Evolutionary conservation across 176 grass and related monocot species (phyloP), one percentile per base, ranked within the genome.

Genomic region (Cymbopogon citratus): DNA sequence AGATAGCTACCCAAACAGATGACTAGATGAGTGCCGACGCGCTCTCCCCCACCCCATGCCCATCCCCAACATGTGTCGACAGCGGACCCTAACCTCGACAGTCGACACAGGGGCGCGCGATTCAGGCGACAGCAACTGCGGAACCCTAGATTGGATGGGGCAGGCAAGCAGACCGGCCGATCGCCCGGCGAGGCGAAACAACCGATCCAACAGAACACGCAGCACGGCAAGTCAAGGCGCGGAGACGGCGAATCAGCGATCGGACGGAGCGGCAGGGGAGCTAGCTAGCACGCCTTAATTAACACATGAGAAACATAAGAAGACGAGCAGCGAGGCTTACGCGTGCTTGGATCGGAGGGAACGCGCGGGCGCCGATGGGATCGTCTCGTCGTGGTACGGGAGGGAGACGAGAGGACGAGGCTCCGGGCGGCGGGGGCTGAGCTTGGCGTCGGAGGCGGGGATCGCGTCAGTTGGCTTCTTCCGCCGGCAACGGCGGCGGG

Each of bases 131-230:
- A 77, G 19, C 26, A 51, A 48, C 73, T 19, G 23, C 18, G 24
- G 54, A 79, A 83, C 57, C 77, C 82, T 85, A 81, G 6, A 49
- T 12, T 85, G 54, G 4, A 49, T 12, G n/a, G 6, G 39, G n/a
- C 69, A 71, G 69, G 14, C 69, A 65, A 68, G 9, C 4, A 85
- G 71, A 34, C 7, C 24, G 4, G 2, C 35, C 15, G 45, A 76
- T 76, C 19, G 57, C 14, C 45, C 57, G 3, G 80, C 7, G 27
- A 19, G 29, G 76, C 19, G 56, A 36, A 35, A 16, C 11, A 70
- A 70, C 4, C 38, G 8, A 69, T 40, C 28, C 49, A 76, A n/a
- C 19, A 40, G 13, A 44, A 57, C 35, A 44, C 24, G 12, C 25
- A 14, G 35, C 46, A 8, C 63, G 34, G 25, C 45, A n/a, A n/a